Conservation (phyloP, 257 asterid genomes). For the Orobanche coerulescens region DNA sequence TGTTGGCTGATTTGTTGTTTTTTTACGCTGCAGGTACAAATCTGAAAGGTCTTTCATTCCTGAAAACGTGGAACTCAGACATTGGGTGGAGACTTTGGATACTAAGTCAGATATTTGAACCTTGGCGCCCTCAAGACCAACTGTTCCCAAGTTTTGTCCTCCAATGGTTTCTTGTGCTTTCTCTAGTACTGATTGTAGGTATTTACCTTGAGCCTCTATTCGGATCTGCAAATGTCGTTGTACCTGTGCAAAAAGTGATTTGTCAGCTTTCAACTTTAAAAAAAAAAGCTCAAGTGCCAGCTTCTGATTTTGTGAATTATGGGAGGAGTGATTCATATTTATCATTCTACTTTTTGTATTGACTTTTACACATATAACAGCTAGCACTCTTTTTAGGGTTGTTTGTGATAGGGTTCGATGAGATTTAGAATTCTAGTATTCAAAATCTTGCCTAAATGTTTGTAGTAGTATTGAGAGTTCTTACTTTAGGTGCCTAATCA, state of each 20-base stretch:
- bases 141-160: slow-evolving; percentile 52
- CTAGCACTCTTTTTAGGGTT: too few species aligned
- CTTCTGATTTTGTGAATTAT: too few species aligned
- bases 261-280: too few species aligned
- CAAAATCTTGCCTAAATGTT: too few species aligned
- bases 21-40: slow-evolving; percentile 35
- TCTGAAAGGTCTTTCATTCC: slow-evolving; percentile 40
- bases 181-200: slow-evolving; percentile 70
- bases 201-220: slow-evolving; percentile 82
- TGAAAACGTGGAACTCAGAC: slow-evolving; percentile 51
- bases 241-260: slow-evolving; percentile 39
- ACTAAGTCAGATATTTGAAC: slow-evolving; percentile 61
- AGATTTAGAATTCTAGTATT: too few species aligned
- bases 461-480: too few species aligned
- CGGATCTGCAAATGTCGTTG: slow-evolving; percentile 78
- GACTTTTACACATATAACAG: too few species aligned
- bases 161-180: slow-evolving; percentile 87
- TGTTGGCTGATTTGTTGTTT: slow-evolving; percentile 33
- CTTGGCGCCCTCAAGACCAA: slow-evolving; percentile 62
- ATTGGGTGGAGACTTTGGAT: slow-evolving; percentile 56
- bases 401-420: too few species aligned
- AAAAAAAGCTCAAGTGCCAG: too few species aligned
- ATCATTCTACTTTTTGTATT: too few species aligned
- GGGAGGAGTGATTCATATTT: too few species aligned
- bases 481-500: too few species aligned